Evolutionary conservation across 495 filamentous ascomycete species (phyloP).

Genomic region (Sabuloglossum arenarium): DNA sequence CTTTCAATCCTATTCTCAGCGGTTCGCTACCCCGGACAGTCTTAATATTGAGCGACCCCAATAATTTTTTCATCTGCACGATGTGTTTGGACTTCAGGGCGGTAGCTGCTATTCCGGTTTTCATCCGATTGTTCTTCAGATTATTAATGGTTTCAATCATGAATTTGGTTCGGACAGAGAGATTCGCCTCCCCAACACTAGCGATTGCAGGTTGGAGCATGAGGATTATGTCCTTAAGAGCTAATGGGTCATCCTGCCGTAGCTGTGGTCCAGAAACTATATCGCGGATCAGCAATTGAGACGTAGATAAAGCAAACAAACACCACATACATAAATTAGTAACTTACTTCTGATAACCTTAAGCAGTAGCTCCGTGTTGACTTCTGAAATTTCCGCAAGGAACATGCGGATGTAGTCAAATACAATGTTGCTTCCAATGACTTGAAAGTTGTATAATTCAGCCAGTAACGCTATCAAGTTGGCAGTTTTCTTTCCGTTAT

Average conservation of each 20-base stretch:
- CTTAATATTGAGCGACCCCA: slow-evolving; percentile 51
- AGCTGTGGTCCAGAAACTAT: slow-evolving; percentile 54
- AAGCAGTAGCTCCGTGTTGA: slow-evolving; percentile 81
- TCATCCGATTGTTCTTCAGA: slow-evolving; percentile 82
- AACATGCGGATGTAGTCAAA: slow-evolving; percentile 80
- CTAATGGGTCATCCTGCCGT: slow-evolving; percentile 71
- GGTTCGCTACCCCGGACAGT: slow-evolving; percentile 57
- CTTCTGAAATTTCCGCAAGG: slow-evolving; percentile 51
- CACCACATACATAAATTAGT: not conserved
- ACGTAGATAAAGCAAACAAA: not conserved
- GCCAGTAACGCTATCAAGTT: slow-evolving; percentile 76
- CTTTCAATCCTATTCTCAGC: slow-evolving; percentile 54
- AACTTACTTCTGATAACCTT: slow-evolving; percentile 52
- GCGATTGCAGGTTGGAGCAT: slow-evolving; percentile 52
- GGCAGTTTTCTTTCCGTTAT: slow-evolving; percentile 38
- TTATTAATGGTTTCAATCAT: slow-evolving; percentile 96
- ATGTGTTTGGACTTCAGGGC: slow-evolving; percentile 51
- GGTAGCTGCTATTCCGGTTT: slow-evolving; percentile 41
- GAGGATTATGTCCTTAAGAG: slow-evolving; percentile 79
- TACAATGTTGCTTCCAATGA: slow-evolving; percentile 59
- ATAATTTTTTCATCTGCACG: slow-evolving; percentile 62
- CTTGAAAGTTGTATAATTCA: slow-evolving; percentile 77
- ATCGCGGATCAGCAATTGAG: not conserved
- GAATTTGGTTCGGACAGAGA: slow-evolving; percentile 83
- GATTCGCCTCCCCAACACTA: slow-evolving; percentile 39